Evolutionary conservation across 2,329 filamentous ascomycete genomes (phyloP).

Genomic region (Harringtonia aguacate): DNA sequence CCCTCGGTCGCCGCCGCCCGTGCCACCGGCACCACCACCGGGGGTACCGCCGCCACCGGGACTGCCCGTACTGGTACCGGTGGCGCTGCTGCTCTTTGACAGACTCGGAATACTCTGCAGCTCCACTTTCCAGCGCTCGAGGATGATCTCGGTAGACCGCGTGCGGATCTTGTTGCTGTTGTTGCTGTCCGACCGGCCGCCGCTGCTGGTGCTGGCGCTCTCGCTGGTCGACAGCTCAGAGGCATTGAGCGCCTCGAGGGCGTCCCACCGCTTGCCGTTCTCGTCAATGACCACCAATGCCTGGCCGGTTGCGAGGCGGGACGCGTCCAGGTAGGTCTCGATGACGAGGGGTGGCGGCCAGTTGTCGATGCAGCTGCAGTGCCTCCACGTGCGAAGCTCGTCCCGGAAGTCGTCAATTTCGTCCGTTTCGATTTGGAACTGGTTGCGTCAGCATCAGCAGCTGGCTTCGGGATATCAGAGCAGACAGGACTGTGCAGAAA

Average conservation of each 20-base stretch:
- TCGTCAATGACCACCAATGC: conserved; percentile 83
- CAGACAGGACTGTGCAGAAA: neutral
- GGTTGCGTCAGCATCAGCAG: conserved; percentile 5
- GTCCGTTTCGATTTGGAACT: conserved; percentile 94
- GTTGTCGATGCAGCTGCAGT: conserved; percentile 64
- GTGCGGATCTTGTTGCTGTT: conserved; percentile 10
- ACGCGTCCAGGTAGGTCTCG: conserved; percentile 79
- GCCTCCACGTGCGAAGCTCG: conserved; percentile 73
- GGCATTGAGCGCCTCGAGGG: conserved; percentile 67
- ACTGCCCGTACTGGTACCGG: neutral
- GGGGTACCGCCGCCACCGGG: neutral
- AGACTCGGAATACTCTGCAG: conserved; percentile 47
- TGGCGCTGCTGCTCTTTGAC: conserved; percentile 4
- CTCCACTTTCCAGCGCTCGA: conserved; percentile 87
- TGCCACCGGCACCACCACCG: too few species aligned
- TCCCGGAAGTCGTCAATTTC: conserved; percentile 83
- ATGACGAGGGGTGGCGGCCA: conserved; percentile 77
- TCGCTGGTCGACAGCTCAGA: conserved; percentile 43
- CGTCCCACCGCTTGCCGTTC: conserved; percentile 85
- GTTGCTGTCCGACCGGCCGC: conserved; percentile 12
- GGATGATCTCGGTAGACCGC: conserved; percentile 55
- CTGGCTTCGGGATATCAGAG: too few species aligned
- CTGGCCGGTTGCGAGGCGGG: conserved; percentile 70
- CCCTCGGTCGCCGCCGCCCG: neutral
- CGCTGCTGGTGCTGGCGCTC: conserved; percentile 17